Evolutionary conservation across 148 eudicot species (phyloP).

Genomic region (Amaranthus hypochondriacus): DNA sequence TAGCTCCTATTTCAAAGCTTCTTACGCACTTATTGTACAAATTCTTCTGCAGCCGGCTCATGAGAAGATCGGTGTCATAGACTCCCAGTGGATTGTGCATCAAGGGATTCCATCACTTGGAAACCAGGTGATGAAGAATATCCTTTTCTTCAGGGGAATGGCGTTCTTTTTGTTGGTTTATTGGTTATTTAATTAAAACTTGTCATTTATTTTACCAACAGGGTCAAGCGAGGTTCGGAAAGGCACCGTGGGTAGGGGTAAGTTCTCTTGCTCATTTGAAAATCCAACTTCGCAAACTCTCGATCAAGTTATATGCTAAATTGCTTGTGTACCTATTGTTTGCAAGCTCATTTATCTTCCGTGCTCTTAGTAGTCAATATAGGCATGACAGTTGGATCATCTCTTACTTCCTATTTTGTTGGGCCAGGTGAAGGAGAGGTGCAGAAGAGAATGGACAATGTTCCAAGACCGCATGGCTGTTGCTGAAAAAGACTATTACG

Average conservation of each 20-base stretch:
- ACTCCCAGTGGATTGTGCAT: slow-evolving; percentile 83
- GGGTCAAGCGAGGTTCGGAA: slow-evolving; percentile 60
- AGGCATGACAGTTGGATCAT: not conserved
- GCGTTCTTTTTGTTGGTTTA: too few species aligned
- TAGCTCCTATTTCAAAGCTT: not conserved
- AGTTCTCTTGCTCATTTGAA: slow-evolving; percentile 5
- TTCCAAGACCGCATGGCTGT: slow-evolving; percentile 59
- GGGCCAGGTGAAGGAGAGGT: slow-evolving; percentile 50
- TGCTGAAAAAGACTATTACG: slow-evolving; percentile 56
- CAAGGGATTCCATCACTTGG: slow-evolving; percentile 81
- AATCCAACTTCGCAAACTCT: not conserved
- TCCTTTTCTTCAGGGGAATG: not conserved
- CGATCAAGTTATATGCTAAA: not conserved
- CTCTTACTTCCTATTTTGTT: not conserved
- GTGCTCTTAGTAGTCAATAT: not conserved
- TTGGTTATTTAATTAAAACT: not conserved
- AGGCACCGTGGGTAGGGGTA: slow-evolving; percentile 83
- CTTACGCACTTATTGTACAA: not conserved
- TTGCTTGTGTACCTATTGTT: not conserved
- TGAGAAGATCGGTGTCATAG: slow-evolving; percentile 84
- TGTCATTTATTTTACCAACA: slow-evolving; percentile 25
- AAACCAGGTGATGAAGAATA: slow-evolving; percentile 46
- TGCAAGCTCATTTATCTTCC: not conserved
- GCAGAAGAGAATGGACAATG: slow-evolving; percentile 71
- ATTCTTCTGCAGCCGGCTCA: slow-evolving; percentile 51